phyloP scores from a whole-genome alignment of 2,329 filamentous ascomycete genomes.

The Trichoderma lentiforme region DNA sequence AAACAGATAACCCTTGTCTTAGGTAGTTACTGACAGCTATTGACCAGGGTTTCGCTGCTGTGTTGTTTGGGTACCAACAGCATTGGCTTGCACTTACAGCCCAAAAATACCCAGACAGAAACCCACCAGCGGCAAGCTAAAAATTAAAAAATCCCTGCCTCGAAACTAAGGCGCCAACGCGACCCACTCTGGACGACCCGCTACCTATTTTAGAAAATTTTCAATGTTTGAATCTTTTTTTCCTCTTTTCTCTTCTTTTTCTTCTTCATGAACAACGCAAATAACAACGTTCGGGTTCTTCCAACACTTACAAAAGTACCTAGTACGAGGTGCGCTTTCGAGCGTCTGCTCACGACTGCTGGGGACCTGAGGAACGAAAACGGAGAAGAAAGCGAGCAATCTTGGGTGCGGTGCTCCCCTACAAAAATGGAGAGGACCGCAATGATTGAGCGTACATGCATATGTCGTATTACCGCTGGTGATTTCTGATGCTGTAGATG shows the following conservation, averaged over 20 bases:
- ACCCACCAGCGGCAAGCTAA: not conserved
- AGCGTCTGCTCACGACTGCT: conserved; percentile 45
- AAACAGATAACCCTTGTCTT: not conserved
- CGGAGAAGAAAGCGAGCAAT: conserved; percentile 55
- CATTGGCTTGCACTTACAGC: not conserved
- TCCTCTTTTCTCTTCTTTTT: conserved; percentile 27
- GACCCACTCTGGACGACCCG: conserved; percentile 14
- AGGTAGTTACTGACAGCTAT: not conserved
- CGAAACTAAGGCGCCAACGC: not conserved
- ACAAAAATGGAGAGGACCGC: conserved; percentile 52
- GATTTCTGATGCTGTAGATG: not conserved
- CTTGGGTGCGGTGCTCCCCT: conserved; percentile 58
- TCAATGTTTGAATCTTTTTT: conserved; percentile 14
- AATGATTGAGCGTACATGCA: conserved; percentile 58
- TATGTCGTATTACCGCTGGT: not conserved
- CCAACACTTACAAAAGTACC: conserved; percentile 25
- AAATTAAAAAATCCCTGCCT: not conserved
- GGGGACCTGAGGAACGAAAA: conserved; percentile 45
- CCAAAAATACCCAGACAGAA: not conserved
- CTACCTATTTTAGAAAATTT: conserved; percentile 21
- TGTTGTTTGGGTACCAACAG: not conserved
- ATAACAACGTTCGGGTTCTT: conserved; percentile 41
- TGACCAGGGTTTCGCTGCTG: not conserved
- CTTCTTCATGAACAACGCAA: conserved; percentile 47
- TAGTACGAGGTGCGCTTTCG: conserved; percentile 46